Evolutionary conservation across 2,329 filamentous ascomycete genomes (phyloP).

Genomic region (Thelonectria olida): DNA sequence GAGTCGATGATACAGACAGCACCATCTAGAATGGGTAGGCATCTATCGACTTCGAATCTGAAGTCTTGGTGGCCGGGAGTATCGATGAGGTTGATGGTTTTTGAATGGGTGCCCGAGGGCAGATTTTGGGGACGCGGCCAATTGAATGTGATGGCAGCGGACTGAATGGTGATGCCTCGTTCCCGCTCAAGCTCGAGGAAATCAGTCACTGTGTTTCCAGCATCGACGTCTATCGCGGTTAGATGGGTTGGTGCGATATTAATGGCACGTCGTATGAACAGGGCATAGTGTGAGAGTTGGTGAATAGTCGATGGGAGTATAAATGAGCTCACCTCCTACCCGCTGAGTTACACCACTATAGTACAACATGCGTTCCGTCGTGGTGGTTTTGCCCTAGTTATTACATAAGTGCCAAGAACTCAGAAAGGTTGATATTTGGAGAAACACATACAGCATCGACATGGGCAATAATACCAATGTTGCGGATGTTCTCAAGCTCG

Average conservation of each 20-base stretch:
- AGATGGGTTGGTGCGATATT: slow-evolving; percentile 10
- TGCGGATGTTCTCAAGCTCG: slow-evolving; percentile 71
- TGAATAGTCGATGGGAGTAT: too few species aligned
- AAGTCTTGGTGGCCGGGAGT: slow-evolving; percentile 98
- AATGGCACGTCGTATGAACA: too few species aligned
- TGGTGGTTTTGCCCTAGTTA: slow-evolving; percentile 87
- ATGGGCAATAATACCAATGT: slow-evolving; percentile 98
- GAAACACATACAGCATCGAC: slow-evolving; percentile 79
- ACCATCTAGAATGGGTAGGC: slow-evolving; percentile 86
- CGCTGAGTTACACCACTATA: slow-evolving; percentile 90
- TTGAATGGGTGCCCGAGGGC: slow-evolving; percentile 53
- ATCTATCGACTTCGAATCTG: slow-evolving; percentile 93
- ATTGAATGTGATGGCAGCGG: slow-evolving; percentile 91
- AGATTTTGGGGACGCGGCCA: slow-evolving; percentile 75
- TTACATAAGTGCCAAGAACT: slow-evolving; percentile 6
- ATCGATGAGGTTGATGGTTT: slow-evolving; percentile 92
- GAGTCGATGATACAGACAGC: slow-evolving; percentile 94
- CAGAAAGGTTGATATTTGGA: accelerated
- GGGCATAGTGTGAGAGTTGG: too few species aligned
- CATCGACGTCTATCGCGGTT: slow-evolving; percentile 77
- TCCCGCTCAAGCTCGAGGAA: slow-evolving; percentile 93
- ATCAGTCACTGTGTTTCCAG: slow-evolving; percentile 96
- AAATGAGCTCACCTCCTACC: slow-evolving; percentile 74
- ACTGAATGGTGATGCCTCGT: slow-evolving; percentile 96
- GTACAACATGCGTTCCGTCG: slow-evolving; percentile 98